These are phyloP conservation scores for Terana coerulea DNA, from an alignment of 768 basidiomycete species.

Conservation along the genomic window DNA sequence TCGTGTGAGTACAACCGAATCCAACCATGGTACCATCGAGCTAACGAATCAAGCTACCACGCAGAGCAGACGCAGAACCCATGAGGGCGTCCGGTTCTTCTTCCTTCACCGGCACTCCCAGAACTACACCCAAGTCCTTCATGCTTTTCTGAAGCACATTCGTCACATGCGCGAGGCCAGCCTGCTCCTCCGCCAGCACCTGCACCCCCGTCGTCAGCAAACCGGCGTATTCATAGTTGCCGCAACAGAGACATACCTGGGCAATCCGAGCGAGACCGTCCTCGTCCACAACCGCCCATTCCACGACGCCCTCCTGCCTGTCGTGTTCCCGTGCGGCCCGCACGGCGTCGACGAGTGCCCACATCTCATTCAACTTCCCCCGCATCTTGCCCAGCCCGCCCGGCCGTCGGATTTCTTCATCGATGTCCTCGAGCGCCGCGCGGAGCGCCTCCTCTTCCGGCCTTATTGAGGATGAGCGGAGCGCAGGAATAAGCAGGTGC, in stretches of 20 bases:
- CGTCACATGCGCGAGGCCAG: constrained; percentile 75
- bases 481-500: constrained; percentile 72
- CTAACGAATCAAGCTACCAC: constrained; percentile 11
- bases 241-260: constrained; percentile 46
- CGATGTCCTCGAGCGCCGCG: constrained; percentile 65
- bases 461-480: constrained; percentile 70
- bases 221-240: too few species aligned
- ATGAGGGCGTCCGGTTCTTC: constrained; percentile 27
- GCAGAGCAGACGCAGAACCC: constrained; percentile 11
- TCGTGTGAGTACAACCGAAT: too few species aligned
- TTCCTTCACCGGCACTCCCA: constrained; percentile 30
- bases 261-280: constrained; percentile 75
- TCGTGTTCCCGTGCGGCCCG: constrained; percentile 53
- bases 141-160: constrained; percentile 63
- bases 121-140: constrained; percentile 64
- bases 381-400: constrained; percentile 56
- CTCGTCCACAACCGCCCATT: constrained; percentile 86
- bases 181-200: constrained; percentile 77
- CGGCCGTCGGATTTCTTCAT: constrained; percentile 59
- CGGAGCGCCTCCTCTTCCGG: constrained; percentile 80
- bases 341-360: constrained; percentile 78
- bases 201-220: constrained; percentile 23
- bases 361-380: constrained; percentile 77
- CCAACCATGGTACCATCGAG: not conserved
- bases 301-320: constrained; percentile 44